phyloP scores from a whole-genome alignment of 2,329 filamentous ascomycete genomes.

The Talaromyces sp. region DNA sequence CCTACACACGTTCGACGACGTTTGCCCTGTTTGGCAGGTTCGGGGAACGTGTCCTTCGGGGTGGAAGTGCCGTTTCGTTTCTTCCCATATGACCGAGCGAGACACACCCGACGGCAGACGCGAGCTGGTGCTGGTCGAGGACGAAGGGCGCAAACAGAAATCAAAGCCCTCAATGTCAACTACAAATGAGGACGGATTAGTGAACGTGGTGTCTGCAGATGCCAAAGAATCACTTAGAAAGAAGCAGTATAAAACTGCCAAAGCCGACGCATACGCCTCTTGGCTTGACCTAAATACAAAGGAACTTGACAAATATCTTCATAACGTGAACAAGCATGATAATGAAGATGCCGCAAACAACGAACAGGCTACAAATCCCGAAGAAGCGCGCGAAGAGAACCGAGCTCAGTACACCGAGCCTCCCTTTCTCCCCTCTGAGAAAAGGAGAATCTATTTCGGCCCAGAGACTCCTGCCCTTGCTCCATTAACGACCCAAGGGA shows the following conservation, averaged over 20 bases:
- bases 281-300: conserved; percentile 67
- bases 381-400: conserved; percentile 57
- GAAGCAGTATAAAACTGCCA: conserved; percentile 64
- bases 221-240: conserved; percentile 71
- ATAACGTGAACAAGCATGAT: conserved; percentile 37
- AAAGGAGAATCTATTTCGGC: conserved; percentile 88
- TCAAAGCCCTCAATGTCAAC: conserved; percentile 19
- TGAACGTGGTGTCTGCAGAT: conserved; percentile 66
- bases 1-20: conserved; percentile 66
- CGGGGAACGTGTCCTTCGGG: conserved; percentile 74
- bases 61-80: conserved; percentile 91
- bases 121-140: conserved; percentile 68
- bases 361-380: conserved; percentile 21
- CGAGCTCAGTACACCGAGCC: conserved; percentile 79
- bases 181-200: conserved; percentile 54
- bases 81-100: conserved; percentile 78
- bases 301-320: conserved; percentile 44
- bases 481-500: conserved; percentile 92
- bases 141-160: conserved; percentile 43
- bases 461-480: conserved; percentile 90
- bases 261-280: conserved; percentile 67
- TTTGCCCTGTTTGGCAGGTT: conserved; percentile 75
- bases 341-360: conserved; percentile 17
- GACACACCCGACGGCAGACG: conserved; percentile 72
- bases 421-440: conserved; percentile 86